phyloP scores from a whole-genome alignment of 176 grass and related monocot species.

The Chrysopogon serrulatus region DNA sequence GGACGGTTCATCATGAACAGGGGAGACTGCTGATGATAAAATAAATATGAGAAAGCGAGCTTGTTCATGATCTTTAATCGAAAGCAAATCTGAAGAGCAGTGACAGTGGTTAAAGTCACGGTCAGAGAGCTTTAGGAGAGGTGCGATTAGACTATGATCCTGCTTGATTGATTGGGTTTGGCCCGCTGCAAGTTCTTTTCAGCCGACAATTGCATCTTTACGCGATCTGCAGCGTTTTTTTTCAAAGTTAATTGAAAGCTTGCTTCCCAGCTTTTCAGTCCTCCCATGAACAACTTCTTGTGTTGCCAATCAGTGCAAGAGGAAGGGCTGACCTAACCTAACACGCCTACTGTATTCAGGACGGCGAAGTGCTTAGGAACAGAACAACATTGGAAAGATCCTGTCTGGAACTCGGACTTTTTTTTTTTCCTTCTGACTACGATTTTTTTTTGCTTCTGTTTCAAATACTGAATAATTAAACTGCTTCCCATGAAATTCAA shows the following conservation, averaged over 20 bases:
- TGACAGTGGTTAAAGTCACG: slow-evolving; percentile 28
- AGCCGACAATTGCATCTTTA: slow-evolving; percentile 52
- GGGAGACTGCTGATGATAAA: background rate
- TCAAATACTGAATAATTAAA: background rate
- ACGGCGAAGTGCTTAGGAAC: background rate
- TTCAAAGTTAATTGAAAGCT: slow-evolving; percentile 36
- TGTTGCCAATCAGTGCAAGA: slow-evolving; percentile 17
- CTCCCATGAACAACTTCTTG: background rate
- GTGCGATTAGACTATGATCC: slow-evolving; percentile 32
- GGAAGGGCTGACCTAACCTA: slow-evolving; percentile 27
- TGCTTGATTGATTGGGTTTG: slow-evolving; percentile 14
- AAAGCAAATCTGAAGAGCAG: slow-evolving; percentile 18
- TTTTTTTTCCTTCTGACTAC: background rate
- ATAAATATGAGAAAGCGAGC: background rate
- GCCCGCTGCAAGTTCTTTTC: slow-evolving; percentile 37
- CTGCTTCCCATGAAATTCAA: background rate
- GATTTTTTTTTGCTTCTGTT: background rate
- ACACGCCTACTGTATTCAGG: background rate
- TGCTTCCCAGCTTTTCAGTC: slow-evolving; percentile 32
- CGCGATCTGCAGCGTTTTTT: slow-evolving; percentile 40
- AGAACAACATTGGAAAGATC: background rate
- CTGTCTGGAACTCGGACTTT: background rate
- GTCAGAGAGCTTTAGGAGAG: slow-evolving; percentile 28
- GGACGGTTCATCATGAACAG: background rate
- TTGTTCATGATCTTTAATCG: slow-evolving; percentile 8